Evolutionary conservation across 1,284 basidiomycete species (phyloP), one percentile per base, ranked within the genome.

Genomic region (Bondarzewia mesenterica): DNA sequence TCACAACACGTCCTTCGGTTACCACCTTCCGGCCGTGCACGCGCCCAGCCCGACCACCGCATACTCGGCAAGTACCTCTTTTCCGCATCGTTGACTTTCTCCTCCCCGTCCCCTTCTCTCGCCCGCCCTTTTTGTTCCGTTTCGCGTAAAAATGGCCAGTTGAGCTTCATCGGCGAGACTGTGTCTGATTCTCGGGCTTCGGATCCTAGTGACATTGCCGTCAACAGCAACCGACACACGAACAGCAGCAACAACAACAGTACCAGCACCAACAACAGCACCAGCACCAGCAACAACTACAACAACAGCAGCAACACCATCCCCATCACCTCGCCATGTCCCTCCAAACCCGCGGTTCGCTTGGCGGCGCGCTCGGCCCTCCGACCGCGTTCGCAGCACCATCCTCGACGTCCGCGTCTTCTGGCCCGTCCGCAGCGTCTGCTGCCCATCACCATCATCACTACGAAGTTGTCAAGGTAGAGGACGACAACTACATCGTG

Each of bases 31-130:
- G n/a, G 82, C 83, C n/a, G 48, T 49, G 29, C 51, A 50, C 37
- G 42, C 47, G n/a, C 44, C 53, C 16, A 86, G 85, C 60, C 73
- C 80, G 25, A 80, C 80, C 14, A 62, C 56, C 48, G 76, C 82
- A 27, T 87, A 86, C 72, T 87, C 85, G 81, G 85, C 77, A 78
- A 85, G 85, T 85, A 63, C 72, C 71, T 62, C 72, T 72, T 69
- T 64, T 64, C 67, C 60, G n/a, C n/a, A n/a, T n/a, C n/a, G n/a
- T n/a, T n/a, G n/a, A 32, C 29, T 10, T n/a, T 12, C 4, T 32
- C 29, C 29, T n/a, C 29, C 21, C 38, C n/a, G n/a, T n/a, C n/a
- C n/a, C n/a, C n/a, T n/a, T n/a, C n/a, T n/a, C n/a, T n/a, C n/a
- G n/a, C n/a, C n/a, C n/a, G n/a, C n/a, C n/a, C n/a, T n/a, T n/a